Evolutionary conservation across 495 filamentous ascomycete species (phyloP).

Genomic region (Hypomontagnella submonticulosa): DNA sequence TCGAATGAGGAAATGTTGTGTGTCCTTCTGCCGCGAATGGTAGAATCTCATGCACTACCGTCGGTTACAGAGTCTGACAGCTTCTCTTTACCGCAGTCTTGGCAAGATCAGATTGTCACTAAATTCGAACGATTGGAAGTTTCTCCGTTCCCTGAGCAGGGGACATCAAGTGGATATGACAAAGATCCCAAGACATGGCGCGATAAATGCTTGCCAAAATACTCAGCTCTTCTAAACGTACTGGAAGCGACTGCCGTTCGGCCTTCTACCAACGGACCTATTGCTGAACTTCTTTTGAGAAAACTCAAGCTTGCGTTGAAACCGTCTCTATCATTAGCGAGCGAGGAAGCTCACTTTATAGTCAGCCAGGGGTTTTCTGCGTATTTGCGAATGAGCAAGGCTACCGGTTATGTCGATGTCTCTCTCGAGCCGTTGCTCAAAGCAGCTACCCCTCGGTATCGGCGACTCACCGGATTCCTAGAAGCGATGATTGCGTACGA

Average conservation of each 20-base stretch:
- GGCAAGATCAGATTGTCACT: slow-evolving; percentile 74
- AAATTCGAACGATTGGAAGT: slow-evolving; percentile 68
- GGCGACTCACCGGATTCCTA: slow-evolving; percentile 72
- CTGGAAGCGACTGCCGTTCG: slow-evolving; percentile 61
- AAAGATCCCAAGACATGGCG: slow-evolving; percentile 65
- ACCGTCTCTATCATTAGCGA: slow-evolving; percentile 63
- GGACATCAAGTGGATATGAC: slow-evolving; percentile 53
- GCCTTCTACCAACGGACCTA: slow-evolving; percentile 64
- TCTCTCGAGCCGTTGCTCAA: slow-evolving; percentile 68
- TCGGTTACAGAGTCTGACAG: slow-evolving; percentile 62
- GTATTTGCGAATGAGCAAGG: slow-evolving; percentile 63
- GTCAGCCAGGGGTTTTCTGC: slow-evolving; percentile 66
- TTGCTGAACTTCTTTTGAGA: slow-evolving; percentile 64
- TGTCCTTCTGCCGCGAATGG: slow-evolving; percentile 74
- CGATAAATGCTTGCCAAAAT: slow-evolving; percentile 65
- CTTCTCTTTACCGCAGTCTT: slow-evolving; percentile 70
- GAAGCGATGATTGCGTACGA: slow-evolving; percentile 72
- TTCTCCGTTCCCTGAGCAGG: slow-evolving; percentile 66
- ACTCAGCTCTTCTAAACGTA: slow-evolving; percentile 63
- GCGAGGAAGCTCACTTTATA: slow-evolving; percentile 68
- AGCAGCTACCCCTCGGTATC: slow-evolving; percentile 68
- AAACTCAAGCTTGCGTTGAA: slow-evolving; percentile 68
- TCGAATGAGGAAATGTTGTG: slow-evolving; percentile 74
- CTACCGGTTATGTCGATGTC: slow-evolving; percentile 60
- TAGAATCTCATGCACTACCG: slow-evolving; percentile 63